Evolutionary conservation across 192 early-diverging fungal species (phyloP), one percentile per base, ranked within the genome.

Genomic region (Jimgerdemannia flammicorona): DNA sequence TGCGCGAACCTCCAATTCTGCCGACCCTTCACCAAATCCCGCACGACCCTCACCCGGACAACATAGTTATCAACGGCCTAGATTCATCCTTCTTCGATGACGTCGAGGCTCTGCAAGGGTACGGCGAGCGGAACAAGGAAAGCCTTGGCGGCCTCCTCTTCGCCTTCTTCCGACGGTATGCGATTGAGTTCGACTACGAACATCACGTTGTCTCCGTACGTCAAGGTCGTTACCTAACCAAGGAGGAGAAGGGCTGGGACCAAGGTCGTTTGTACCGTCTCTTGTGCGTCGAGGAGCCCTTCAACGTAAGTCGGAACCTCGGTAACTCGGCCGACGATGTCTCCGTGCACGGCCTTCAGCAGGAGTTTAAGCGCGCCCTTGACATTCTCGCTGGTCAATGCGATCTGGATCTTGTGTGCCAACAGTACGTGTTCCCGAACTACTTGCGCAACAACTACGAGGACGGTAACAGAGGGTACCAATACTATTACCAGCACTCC

Each of bases 231-330:
- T 88, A 91, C 64, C 77, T 98, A 75, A 88, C 86, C 11, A 98
- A 99, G 82, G 82, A 77, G 40, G 88, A 91, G 65, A 97, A 96
- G 80, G 93, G 92, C 14, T 99, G 97, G 96, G 90, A 96, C 74
- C 54, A 84, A 3, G 86, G 91, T 40, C 85, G 85, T 40, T 80
- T 87, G 17, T 90, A 89, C 73, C 85, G 87, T 44, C 79, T 93
- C 66, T 84, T 99, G 20, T 96, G 96, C 78, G 90, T 98, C 14
- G 97, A 99, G 74, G 96, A 98, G 81, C 96, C 96, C 6, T 95
- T 99, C 75, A 90, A 95, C 74, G 91, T 92, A 0, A 86, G 88
- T 73, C 87, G 96, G 43, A 99, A 99, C 68, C 86, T 99, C 3
- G 96, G 93, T 0, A 97, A 99, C 72, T 94, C 93, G 29, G 94